A percentile compares a stretch with the other conserved stretches of the same genome.
phyloP scores from a whole-genome alignment of 805 yeast genomes.

The Candida caryicola region DNA sequence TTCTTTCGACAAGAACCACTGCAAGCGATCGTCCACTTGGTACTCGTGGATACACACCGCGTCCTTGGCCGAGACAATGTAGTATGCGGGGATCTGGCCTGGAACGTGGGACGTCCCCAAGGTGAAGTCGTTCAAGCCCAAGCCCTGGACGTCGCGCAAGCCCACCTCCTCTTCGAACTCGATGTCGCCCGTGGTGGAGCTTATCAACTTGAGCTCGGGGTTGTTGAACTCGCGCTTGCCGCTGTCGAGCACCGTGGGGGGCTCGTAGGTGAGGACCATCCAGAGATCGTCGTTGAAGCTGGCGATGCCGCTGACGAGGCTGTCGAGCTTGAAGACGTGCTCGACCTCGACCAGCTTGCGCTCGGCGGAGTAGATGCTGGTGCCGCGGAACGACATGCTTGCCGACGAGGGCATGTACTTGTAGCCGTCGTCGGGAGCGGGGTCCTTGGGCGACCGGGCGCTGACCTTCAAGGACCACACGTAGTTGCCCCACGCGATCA shows the following conservation, averaged over 20 bases:
- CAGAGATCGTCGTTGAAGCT: conserved; percentile 71
- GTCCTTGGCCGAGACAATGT: conserved; percentile 75
- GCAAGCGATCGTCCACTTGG: conserved; percentile 63
- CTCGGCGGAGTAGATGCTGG: conserved; percentile 28
- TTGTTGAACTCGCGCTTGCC: conserved; percentile 33
- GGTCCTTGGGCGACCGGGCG: conserved; percentile 10
- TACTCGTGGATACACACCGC: conserved; percentile 73
- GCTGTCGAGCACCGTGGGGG: conserved; percentile 28
- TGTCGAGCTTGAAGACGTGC: conserved; percentile 46
- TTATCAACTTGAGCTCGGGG: conserved; percentile 76
- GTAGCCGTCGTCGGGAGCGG: conserved; percentile 6
- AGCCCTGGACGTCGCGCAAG: conserved; percentile 49
- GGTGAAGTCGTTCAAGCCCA: conserved; percentile 81
- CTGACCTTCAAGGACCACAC: conserved; percentile 65
- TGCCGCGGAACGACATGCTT: conserved; percentile 49
- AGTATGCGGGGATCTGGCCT: conserved; percentile 46
- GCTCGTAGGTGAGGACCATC: conserved; percentile 54
- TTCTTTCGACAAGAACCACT: conserved; percentile 64
- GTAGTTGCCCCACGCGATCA: conserved; percentile 80
- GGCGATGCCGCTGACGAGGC: conserved; percentile 72
- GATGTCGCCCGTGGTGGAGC: conserved; percentile 65
- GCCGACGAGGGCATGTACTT: conserved; percentile 52
- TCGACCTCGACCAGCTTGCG: conserved; percentile 43
- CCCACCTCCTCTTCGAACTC: conserved; percentile 77
- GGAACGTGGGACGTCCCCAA: conserved; percentile 51